Base-by-base conservation (phyloP, 495 filamentous ascomycete genomes). In the Pyrenopolyporus hunteri region DNA sequence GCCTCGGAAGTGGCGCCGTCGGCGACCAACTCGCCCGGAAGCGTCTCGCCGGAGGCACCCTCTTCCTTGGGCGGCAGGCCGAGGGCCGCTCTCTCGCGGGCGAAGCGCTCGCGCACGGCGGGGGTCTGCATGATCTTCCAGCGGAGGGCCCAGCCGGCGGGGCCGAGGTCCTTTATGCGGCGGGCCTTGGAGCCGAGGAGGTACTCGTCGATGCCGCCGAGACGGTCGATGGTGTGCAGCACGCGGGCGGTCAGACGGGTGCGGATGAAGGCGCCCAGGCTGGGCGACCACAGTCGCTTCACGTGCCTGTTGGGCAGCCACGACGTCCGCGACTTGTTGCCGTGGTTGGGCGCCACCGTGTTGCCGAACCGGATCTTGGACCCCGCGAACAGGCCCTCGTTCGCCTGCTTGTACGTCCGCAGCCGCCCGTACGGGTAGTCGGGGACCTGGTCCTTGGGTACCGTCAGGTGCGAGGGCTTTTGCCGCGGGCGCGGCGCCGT, bases 291-390 rank as follows among this genome's bases (percentile, higher is more conserved):
- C 13, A 98, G 74, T 40, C 86, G 83, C 79, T 93, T 92, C 23
- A 75, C 77, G 35, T 91, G 85, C 11, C 97, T 87, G 73, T 98
- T 98, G 26, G 92, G 92, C 49, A 87, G 83, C 95, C 95, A 98
- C 33, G 72, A 72, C 45, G 93, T 88, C 32, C 91, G 86, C 32
- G 92, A 91, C 73, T 97, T 97, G 78, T 85, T 85, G 68, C 90
- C 82, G 76, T 90, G 85, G 45, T 80, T 78, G 63, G 85, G 74
- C 20, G 90, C 91, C 39, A 97, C 91, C 58, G 86, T 89, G 85
- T 98, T 97, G 70, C 94, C 94, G 82, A 91, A 94, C 54, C 87
- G 90, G 76, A 94, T 92, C 48, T 81, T 83, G 40, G 83, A 76
- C 35, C 79, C 78, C 40, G 89, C 93, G 80, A 94, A 97, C 6